A percentile compares a stretch with the other conserved stretches of the same genome.
Conservation (phyloP, 495 filamentous ascomycete species). For the Jackrogersella multiformis region DNA sequence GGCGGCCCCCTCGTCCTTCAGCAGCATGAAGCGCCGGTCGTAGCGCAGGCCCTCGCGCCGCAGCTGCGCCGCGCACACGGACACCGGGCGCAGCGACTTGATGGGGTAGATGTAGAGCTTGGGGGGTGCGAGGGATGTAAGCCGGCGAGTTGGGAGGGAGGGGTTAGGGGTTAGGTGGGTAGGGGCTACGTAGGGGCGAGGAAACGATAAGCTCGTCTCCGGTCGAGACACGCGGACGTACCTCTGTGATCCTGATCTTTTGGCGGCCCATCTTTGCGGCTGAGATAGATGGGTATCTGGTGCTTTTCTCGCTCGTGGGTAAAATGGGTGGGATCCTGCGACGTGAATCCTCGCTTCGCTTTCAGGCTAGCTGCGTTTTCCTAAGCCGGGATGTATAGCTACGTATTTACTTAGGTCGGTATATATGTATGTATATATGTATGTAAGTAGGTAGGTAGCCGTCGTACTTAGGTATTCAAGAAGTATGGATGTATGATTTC, state of each 20-base stretch:
- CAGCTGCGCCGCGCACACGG: slow-evolving; percentile 63
- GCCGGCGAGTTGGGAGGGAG: not conserved
- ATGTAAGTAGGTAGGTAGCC: too few species aligned
- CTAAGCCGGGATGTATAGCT: not conserved
- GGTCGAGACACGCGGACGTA: slow-evolving; percentile 7
- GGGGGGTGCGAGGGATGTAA: slow-evolving; percentile 12
- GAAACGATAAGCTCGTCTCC: not conserved
- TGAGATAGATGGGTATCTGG: not conserved
- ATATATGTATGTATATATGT: not conserved
- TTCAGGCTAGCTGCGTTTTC: not conserved
- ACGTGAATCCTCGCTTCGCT: not conserved
- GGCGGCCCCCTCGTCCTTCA: slow-evolving; percentile 58
- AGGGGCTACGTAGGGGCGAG: not conserved
- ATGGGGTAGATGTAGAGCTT: slow-evolving; percentile 90
- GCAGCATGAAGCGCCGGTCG: slow-evolving; percentile 84
- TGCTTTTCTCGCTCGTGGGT: not conserved
- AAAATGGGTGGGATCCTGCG: not conserved
- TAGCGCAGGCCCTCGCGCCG: slow-evolving; percentile 74
- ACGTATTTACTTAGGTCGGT: not conserved
- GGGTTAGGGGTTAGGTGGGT: not conserved
- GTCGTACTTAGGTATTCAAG: too few species aligned
- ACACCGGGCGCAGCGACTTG: slow-evolving; percentile 78
- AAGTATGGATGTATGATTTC: too few species aligned
- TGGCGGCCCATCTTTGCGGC: slow-evolving; percentile 16
- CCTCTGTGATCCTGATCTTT: slow-evolving; percentile 42